These are phyloP conservation scores for Ophiostoma piceae DNA, from an alignment of 2,329 filamentous ascomycete species.

Conservation along the genomic window DNA sequence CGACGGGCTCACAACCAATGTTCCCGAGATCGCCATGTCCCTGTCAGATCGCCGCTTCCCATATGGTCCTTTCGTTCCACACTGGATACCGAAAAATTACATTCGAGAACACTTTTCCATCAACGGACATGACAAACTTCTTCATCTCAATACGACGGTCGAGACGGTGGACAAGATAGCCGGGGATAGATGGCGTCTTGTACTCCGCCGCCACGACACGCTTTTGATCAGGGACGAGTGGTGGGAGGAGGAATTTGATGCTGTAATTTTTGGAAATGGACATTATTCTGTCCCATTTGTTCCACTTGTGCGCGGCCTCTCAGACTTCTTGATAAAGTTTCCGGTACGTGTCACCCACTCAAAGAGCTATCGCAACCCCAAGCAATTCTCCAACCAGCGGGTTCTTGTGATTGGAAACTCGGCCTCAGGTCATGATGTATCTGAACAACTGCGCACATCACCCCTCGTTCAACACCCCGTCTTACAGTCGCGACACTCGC, in stretches of 20 bases:
- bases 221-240: constrained; percentile 48
- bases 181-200: constrained; percentile 48
- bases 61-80: constrained; percentile 52
- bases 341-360: constrained; percentile 60
- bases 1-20: constrained; percentile 41
- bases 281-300: constrained; percentile 58
- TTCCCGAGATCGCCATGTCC: constrained; percentile 48
- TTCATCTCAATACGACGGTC: constrained; percentile 49
- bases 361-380: constrained; percentile 68
- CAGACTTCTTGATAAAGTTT: constrained; percentile 40
- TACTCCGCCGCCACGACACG: constrained; percentile 43
- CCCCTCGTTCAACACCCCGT: constrained; percentile 41
- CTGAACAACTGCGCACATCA: constrained; percentile 58
- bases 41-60: constrained; percentile 57
- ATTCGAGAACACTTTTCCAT: constrained; percentile 51
- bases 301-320: constrained; percentile 42
- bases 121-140: constrained; percentile 43
- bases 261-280: constrained; percentile 55
- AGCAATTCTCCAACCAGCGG: constrained; percentile 61
- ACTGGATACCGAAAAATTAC: constrained; percentile 53
- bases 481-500: constrained; percentile 56
- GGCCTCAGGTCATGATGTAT: constrained; percentile 79
- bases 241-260: constrained; percentile 58
- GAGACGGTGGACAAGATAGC: constrained; percentile 29
- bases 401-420: constrained; percentile 80